Evolutionary conservation across 352 stramenopile species (phyloP), one percentile per base, ranked within the genome.

Genomic region (Phytophthora brassicae): DNA sequence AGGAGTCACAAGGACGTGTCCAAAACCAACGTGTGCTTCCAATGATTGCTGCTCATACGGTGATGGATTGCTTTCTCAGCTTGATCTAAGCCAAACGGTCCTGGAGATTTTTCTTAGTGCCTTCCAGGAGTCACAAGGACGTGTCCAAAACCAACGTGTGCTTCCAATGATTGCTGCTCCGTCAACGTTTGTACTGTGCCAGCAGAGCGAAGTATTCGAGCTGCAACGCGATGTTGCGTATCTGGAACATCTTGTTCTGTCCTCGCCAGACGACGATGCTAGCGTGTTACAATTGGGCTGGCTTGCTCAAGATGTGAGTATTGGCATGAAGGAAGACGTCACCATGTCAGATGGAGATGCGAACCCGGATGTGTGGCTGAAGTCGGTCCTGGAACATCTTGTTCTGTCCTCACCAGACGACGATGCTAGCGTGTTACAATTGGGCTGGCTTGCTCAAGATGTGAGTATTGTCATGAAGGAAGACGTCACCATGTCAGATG

Each of bases 171-270:
- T 74, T 58, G 42, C 65, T 54, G 53, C 53, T 16, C 61, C 65
- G 1, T 81, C 81, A 42, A 89, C 81, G 16, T 75, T 86, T 28
- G 63, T 74, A 24, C 43, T 93, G 24, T 93, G 82, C 36, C 79
- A 91, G 44, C 67, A 73, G 22, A 73, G 76, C 2, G 79, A 89
- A 22, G 70, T 14, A 2, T 75, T 86, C 39, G 65, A 79, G 46
- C 23, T 90, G 7, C 74, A 84, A 41, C 78, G 80, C 28, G 81
- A 93, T 36, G 59, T 87, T 28, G 69, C 66, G 3, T 90, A 88
- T 36, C 52, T 87, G 12, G 84, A 93, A 56, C 75, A 89, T 28
- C 61, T 91, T 6, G 48, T 91, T 49, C n/a, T 68, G 13, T 66
- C 51, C 31, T 63, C 64, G 20, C 60, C 64, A 24, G 45, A 58